Conservation (phyloP, 257 asterid species). For the Forsythia suspensa region DNA sequence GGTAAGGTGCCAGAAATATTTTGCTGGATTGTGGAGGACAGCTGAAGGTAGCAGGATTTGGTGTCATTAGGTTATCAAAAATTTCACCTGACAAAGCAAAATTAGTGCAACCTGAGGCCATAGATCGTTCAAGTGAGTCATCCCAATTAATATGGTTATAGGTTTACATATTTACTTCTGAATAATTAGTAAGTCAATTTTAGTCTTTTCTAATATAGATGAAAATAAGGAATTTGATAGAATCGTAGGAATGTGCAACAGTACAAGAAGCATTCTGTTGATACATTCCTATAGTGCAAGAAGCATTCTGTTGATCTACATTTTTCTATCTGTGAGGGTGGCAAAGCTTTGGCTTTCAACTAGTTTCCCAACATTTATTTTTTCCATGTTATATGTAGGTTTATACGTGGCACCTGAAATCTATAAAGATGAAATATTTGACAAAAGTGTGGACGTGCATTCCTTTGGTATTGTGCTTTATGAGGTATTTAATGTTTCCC, state of each 20-base stretch:
- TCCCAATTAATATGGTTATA: not conserved
- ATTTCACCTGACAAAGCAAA: conserved; percentile 81
- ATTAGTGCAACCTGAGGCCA: conserved; percentile 60
- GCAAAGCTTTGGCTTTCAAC: not conserved
- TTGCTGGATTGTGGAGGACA: conserved; percentile 99
- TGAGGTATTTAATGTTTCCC: conserved; percentile 55
- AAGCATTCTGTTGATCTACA: not conserved
- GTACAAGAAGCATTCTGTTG: too few relatives aligned
- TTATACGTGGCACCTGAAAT: conserved; percentile 84
- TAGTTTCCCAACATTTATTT: not conserved
- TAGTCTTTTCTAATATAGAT: not conserved
- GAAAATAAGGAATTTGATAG: not conserved
- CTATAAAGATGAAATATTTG: conserved; percentile 62
- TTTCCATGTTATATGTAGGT: conserved; percentile 44
- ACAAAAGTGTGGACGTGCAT: conserved; percentile 84
- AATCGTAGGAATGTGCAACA: not conserved
- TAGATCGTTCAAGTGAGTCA: conserved; percentile 82
- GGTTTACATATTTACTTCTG: not conserved
- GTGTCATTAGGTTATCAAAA: conserved; percentile 58
- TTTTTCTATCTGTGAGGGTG: not conserved
- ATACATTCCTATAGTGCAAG: too few relatives aligned
- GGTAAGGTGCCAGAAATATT: conserved; percentile 99
- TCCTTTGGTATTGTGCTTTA: conserved; percentile 80
- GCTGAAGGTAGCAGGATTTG: conserved; percentile 93
- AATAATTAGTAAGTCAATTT: not conserved